phyloP scores from a whole-genome alignment of 345 rosid species.

The Fremontodendron californicum region DNA sequence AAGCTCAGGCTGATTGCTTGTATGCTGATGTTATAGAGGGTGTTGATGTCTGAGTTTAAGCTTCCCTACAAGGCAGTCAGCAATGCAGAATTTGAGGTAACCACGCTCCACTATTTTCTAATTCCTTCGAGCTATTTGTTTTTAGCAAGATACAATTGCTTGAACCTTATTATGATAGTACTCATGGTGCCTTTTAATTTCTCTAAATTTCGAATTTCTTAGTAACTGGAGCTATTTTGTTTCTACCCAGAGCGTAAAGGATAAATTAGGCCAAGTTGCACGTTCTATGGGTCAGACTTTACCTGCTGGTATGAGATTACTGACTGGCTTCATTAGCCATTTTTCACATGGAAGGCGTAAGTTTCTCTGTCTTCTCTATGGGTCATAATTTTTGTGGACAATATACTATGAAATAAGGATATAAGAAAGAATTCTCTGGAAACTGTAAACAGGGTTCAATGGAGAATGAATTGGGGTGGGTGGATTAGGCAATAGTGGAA shows the following conservation, averaged over 20 bases:
- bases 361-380: background rate
- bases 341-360: background rate
- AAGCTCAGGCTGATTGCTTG: background rate
- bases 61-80: slow-evolving; percentile 62
- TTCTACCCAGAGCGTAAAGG: slow-evolving; percentile 35
- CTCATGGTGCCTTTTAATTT: background rate
- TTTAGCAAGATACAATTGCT: background rate
- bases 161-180: background rate
- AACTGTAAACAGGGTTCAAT: background rate
- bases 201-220: background rate
- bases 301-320: slow-evolving; percentile 38
- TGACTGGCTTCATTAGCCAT: background rate
- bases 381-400: background rate
- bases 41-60: slow-evolving; percentile 53
- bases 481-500: background rate
- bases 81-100: slow-evolving; percentile 67
- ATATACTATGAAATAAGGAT: background rate
- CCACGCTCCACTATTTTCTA: background rate
- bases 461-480: background rate
- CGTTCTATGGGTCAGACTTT: slow-evolving; percentile 38
- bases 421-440: background rate
- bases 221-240: background rate
- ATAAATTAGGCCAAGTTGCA: slow-evolving; percentile 46
- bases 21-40: slow-evolving; percentile 40
- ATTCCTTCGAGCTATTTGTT: too few relatives aligned